Conservation (phyloP, 1,139 yeast species). For the Suhomyces chickasaworum region DNA sequence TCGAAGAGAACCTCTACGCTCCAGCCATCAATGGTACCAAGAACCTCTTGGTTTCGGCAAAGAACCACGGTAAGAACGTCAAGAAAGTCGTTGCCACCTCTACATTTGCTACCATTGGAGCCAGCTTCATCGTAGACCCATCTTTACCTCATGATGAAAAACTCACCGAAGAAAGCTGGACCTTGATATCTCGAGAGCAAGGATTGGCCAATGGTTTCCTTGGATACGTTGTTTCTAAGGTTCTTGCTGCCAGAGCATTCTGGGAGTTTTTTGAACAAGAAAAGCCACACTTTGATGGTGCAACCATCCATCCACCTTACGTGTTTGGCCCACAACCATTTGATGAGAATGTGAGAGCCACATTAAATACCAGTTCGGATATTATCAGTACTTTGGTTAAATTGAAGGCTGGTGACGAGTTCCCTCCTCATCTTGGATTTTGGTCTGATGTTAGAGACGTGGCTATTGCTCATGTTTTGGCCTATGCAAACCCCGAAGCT, state of each 20-base stretch:
- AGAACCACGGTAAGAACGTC: conserved; percentile 1
- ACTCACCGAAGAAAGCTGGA: conserved; percentile 1
- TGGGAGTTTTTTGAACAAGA: conserved; percentile 1
- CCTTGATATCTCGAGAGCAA: background rate
- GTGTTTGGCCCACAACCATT: conserved; percentile 3
- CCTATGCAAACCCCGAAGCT: conserved; percentile 14
- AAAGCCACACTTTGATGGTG: conserved; percentile 3
- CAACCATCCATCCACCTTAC: background rate
- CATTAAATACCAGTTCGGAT: background rate
- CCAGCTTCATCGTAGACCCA: background rate
- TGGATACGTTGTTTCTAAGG: conserved; percentile 1
- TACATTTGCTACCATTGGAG: background rate
- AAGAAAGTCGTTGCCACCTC: conserved; percentile 1
- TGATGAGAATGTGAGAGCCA: background rate
- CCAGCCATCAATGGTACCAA: conserved; percentile 2
- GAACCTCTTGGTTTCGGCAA: background rate
- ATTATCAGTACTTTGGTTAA: conserved; percentile 3
- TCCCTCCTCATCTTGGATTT: conserved; percentile 11
- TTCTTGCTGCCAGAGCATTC: background rate
- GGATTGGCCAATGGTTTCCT: background rate
- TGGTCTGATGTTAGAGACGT: conserved; percentile 19
- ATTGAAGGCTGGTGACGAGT: conserved; percentile 18
- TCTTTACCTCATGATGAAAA: background rate
- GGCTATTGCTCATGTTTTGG: conserved; percentile 17
- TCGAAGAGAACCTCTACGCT: background rate